These are phyloP conservation scores for Lanmaoa pseudosensibilis DNA, from an alignment of 768 basidiomycete species.

Conservation along the genomic window DNA sequence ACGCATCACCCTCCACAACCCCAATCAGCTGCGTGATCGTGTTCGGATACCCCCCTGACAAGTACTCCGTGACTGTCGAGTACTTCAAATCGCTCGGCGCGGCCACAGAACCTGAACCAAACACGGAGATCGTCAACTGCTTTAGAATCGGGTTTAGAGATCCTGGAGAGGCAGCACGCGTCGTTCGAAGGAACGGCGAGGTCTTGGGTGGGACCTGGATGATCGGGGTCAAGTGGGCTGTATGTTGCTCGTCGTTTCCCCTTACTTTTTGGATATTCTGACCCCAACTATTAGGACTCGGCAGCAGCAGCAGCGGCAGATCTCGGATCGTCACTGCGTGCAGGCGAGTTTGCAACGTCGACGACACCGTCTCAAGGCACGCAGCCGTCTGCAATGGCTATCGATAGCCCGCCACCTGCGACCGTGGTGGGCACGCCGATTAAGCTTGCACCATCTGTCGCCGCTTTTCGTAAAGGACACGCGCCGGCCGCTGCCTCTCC, in stretches of 20 bases:
- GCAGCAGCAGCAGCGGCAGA: conserved; percentile 46
- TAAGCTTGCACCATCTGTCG: conserved; percentile 66
- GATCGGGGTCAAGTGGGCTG: conserved; percentile 86
- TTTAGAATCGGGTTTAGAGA: conserved; percentile 77
- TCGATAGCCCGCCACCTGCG: conserved; percentile 42
- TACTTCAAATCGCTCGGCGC: conserved; percentile 76
- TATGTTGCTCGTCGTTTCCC: conserved; percentile 39
- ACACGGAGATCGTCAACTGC: conserved; percentile 73
- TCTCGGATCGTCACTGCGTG: conserved; percentile 40
- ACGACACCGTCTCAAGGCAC: conserved; percentile 10
- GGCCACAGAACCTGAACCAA: conserved; percentile 65
- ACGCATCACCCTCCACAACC: conserved; percentile 30
- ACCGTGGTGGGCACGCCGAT: conserved; percentile 68
- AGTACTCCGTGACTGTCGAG: conserved; percentile 67
- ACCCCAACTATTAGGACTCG: conserved; percentile 52
- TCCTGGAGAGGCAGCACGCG: conserved; percentile 71
- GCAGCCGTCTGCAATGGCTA: conserved; percentile 45
- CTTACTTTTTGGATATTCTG: background rate
- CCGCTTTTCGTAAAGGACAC: conserved; percentile 64
- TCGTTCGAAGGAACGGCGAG: conserved; percentile 82
- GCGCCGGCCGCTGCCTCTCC: conserved; percentile 18
- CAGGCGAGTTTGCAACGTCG: conserved; percentile 17
- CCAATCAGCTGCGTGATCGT: conserved; percentile 68
- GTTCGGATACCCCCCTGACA: conserved; percentile 87
- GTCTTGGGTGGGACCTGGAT: conserved; percentile 73